phyloP scores from a whole-genome alignment of 2,329 filamentous ascomycete species.

The Talaromyces sp. region DNA sequence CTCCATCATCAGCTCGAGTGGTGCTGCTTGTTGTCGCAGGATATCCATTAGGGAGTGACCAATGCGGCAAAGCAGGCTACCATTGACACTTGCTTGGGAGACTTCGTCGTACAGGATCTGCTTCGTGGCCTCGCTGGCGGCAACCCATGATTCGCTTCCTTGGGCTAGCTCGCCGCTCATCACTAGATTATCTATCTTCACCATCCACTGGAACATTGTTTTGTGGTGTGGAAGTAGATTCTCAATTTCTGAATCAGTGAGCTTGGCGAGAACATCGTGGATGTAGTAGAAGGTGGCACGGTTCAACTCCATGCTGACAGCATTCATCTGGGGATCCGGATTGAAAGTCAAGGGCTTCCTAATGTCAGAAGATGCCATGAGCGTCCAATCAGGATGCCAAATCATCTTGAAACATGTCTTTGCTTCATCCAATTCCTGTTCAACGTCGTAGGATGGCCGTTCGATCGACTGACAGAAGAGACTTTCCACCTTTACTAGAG shows the following conservation, averaged over 20 bases:
- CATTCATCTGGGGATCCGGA: neutral
- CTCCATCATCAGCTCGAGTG: slow-evolving; percentile 35
- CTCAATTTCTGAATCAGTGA: neutral
- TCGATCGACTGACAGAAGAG: neutral
- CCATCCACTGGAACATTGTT: neutral
- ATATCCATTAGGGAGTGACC: slow-evolving; percentile 28
- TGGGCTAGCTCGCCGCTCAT: neutral
- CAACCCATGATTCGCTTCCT: neutral
- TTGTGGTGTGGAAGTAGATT: neutral
- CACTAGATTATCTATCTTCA: neutral
- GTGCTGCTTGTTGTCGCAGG: slow-evolving; percentile 20
- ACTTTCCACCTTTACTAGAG: neutral
- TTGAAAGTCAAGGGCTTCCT: neutral
- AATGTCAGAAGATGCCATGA: neutral
- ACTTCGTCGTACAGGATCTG: neutral
- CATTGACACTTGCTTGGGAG: neutral
- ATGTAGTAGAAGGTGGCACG: neutral
- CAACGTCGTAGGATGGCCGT: neutral
- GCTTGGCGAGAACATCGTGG: neutral
- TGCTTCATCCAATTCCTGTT: neutral
- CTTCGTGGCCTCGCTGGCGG: neutral
- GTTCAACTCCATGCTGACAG: neutral
- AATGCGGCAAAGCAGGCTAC: neutral
- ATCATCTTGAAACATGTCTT: neutral
- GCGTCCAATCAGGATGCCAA: neutral